A percentile compares a stretch with the other conserved stretches of the same genome.
These are phyloP conservation scores for Apium graveolens DNA, from an alignment of 129 eudicot genomes.

Conservation along the genomic window DNA sequence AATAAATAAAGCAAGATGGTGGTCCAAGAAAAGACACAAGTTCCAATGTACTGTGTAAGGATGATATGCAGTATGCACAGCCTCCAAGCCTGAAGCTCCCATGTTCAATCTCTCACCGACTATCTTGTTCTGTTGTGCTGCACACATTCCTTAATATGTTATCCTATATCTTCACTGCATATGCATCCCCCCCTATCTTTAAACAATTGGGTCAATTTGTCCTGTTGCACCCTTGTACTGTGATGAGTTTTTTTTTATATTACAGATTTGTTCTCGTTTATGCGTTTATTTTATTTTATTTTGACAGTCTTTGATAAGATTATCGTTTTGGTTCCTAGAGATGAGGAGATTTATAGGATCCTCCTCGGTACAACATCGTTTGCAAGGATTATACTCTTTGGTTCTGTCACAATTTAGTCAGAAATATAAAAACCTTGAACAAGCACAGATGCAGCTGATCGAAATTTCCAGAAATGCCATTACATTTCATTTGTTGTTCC, in stretches of 20 bases:
- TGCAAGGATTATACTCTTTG: too few relatives aligned
- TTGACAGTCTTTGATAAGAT: not conserved
- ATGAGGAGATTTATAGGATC: not conserved
- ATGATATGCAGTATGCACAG: conserved; percentile 10
- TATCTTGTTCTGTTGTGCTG: not conserved
- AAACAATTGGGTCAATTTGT: not conserved
- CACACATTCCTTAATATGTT: conserved; percentile 7
- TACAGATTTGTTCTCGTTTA: too few relatives aligned
- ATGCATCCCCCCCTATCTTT: not conserved
- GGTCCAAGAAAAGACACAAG: not conserved
- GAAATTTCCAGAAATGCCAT: too few relatives aligned
- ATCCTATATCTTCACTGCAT: conserved; percentile 4
- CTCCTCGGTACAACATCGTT: not conserved
- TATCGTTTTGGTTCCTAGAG: not conserved
- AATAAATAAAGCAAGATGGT: not conserved
- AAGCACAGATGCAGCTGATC: too few relatives aligned
- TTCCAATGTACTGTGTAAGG: not conserved
- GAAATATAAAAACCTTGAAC: too few relatives aligned
- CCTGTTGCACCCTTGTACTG: not conserved
- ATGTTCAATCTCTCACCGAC: conserved; percentile 1
- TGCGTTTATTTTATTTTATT: too few relatives aligned
- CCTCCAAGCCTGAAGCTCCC: conserved; percentile 11
- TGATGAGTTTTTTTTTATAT: not conserved
- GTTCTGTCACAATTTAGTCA: too few relatives aligned
- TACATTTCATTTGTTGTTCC: too few relatives aligned